Conservation (phyloP, 352 stramenopile genomes). For the Phytopythium oedochilum region DNA sequence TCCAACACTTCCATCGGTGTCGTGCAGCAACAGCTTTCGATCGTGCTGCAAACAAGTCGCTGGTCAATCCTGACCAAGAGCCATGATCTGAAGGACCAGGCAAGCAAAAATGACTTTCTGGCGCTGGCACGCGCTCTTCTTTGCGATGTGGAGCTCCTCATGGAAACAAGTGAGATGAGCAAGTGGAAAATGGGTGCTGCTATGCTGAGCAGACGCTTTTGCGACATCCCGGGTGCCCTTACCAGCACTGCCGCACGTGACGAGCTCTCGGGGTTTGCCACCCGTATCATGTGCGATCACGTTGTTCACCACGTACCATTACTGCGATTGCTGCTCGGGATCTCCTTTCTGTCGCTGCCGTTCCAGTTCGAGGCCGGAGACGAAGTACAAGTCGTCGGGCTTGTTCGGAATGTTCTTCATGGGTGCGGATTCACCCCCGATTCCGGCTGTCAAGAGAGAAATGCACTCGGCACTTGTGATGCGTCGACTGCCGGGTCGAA, state of each 20-base stretch:
- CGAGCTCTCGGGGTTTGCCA: conserved; percentile 22
- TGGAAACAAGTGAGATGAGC: conserved; percentile 23
- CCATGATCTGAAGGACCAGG: background rate
- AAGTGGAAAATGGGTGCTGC: conserved; percentile 40
- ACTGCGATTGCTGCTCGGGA: conserved; percentile 39
- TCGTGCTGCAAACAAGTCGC: background rate
- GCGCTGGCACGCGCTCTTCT: conserved; percentile 29
- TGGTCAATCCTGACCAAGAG: background rate
- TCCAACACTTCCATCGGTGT: background rate
- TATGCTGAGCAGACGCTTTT: conserved; percentile 34
- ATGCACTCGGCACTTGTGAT: too few species aligned
- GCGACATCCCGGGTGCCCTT: conserved; percentile 13
- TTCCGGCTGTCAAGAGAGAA: background rate
- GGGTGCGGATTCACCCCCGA: background rate
- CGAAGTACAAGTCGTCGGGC: background rate
- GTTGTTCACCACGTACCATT: conserved; percentile 56
- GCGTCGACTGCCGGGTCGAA: background rate
- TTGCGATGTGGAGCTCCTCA: conserved; percentile 23
- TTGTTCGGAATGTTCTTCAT: background rate
- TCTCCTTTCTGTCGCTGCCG: conserved; percentile 11
- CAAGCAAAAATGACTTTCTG: conserved; percentile 13
- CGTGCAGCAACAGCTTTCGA: background rate
- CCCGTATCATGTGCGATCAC: conserved; percentile 59
- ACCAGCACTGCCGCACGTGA: background rate
- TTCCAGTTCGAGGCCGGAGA: background rate